These are phyloP conservation scores for Opeltia flavorubescens DNA, from an alignment of 495 filamentous ascomycete species.

Conservation along the genomic window DNA sequence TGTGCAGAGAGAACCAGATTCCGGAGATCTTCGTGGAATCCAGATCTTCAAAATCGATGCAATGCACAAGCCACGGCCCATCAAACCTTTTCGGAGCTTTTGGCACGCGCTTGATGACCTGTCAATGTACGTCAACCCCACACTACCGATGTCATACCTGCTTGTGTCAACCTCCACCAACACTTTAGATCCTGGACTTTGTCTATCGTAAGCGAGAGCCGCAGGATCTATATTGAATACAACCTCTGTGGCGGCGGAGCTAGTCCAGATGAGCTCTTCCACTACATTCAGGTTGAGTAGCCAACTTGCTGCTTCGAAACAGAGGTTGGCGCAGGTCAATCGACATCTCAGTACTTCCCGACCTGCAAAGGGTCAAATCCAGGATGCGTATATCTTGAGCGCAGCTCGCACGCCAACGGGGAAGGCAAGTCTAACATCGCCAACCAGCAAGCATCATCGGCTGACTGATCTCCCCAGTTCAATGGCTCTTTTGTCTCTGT, in stretches of 20 bases:
- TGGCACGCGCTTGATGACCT: not conserved
- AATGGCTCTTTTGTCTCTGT: slow-evolving; percentile 72
- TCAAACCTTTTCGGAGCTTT: not conserved
- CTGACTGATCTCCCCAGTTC: slow-evolving; percentile 43
- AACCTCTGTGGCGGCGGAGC: too few relatives aligned
- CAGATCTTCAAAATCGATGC: not conserved
- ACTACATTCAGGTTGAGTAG: not conserved
- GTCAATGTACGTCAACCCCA: not conserved
- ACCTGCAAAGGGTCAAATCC: slow-evolving; percentile 49
- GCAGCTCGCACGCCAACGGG: slow-evolving; percentile 77
- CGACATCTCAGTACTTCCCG: slow-evolving; percentile 56
- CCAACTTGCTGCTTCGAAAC: slow-evolving; percentile 12
- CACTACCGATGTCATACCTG: slow-evolving; percentile 1
- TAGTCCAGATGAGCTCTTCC: not conserved
- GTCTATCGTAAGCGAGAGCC: too few relatives aligned
- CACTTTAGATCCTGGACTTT: too few relatives aligned
- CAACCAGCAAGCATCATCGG: not conserved
- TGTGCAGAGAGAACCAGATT: not conserved
- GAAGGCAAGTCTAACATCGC: slow-evolving; percentile 39
- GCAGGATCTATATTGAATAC: too few relatives aligned
- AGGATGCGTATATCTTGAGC: slow-evolving; percentile 82
- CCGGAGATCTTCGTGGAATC: not conserved
- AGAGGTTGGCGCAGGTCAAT: slow-evolving; percentile 31
- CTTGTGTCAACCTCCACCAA: not conserved
- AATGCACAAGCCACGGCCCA: not conserved